Evolutionary conservation across 257 asterid genomes (phyloP).

Genomic region (Fraxinus americana): DNA sequence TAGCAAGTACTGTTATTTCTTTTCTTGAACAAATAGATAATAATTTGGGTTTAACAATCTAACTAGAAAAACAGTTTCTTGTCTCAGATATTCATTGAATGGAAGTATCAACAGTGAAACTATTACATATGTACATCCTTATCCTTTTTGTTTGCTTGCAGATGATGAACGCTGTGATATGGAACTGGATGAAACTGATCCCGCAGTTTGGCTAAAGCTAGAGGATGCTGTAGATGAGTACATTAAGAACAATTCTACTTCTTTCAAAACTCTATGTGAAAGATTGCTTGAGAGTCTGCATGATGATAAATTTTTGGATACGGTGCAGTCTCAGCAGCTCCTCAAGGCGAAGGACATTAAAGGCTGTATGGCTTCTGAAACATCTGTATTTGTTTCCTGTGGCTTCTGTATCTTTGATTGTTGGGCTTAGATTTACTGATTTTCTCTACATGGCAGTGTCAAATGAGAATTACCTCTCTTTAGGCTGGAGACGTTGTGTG

Average conservation of each 20-base stretch:
- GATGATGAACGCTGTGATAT: slow-evolving; percentile 97
- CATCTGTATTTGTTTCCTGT: slow-evolving; percentile 23
- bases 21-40: slow-evolving; percentile 8
- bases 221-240: slow-evolving; percentile 89
- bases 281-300: slow-evolving; percentile 73
- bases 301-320: slow-evolving; percentile 71
- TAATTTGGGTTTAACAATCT: not conserved
- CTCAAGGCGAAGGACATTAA: slow-evolving; percentile 55
- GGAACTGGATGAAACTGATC: slow-evolving; percentile 99
- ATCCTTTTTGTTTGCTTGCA: slow-evolving; percentile 35
- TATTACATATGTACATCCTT: not conserved
- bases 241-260: slow-evolving; percentile 57
- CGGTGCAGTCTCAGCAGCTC: slow-evolving; percentile 54
- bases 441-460: slow-evolving; percentile 36
- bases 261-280: slow-evolving; percentile 76
- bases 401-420: slow-evolving; percentile 21
- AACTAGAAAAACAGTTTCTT: not conserved
- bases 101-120: not conserved
- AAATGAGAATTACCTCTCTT: slow-evolving; percentile 63
- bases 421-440: slow-evolving; percentile 9
- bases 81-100: not conserved
- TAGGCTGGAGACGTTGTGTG: slow-evolving; percentile 93
- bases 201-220: slow-evolving; percentile 81
- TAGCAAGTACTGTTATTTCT: slow-evolving; percentile 7
- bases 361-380: slow-evolving; percentile 28